Percentiles rank a stretch among this genome's conserved stretches.
Conservation (phyloP, 1,284 basidiomycete species). For the Sporisorium reilianum region DNA sequence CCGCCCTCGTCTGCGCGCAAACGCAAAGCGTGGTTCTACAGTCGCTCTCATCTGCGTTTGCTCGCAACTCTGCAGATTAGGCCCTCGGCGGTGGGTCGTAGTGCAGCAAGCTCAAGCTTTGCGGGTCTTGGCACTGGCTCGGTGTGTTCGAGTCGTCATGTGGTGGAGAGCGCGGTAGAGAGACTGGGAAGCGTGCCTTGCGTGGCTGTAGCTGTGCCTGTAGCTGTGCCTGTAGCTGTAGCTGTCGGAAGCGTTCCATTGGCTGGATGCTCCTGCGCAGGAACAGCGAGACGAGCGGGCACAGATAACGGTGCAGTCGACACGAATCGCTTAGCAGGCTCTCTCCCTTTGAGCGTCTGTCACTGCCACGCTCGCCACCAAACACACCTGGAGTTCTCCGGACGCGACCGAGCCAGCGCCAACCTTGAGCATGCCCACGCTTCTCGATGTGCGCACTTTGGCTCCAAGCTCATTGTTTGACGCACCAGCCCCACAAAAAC, state of each 20-base stretch:
- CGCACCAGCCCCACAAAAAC: slow-evolving; percentile 14
- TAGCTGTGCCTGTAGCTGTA: too few relatives aligned
- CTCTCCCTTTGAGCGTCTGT: background rate
- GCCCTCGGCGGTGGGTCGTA: background rate
- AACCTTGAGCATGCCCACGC: slow-evolving; percentile 13
- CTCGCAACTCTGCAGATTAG: slow-evolving; percentile 3
- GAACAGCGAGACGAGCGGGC: background rate
- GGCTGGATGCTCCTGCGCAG: background rate
- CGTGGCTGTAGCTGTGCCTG: too few relatives aligned
- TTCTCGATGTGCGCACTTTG: background rate
- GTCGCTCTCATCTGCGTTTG: too few relatives aligned
- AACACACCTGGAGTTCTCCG: background rate
- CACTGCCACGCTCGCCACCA: background rate
- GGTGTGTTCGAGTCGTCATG: background rate
- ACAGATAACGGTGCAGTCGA: too few relatives aligned
- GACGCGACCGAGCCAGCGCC: slow-evolving; percentile 5
- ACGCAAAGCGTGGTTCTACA: too few relatives aligned
- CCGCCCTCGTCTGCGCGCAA: too few relatives aligned
- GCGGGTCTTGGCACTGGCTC: background rate
- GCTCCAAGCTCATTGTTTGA: slow-evolving; percentile 13
- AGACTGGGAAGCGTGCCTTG: too few relatives aligned
- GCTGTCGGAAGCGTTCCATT: background rate
- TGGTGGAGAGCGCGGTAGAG: too few relatives aligned
- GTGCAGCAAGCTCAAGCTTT: slow-evolving; percentile 1
- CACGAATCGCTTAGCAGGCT: background rate